phyloP scores from a whole-genome alignment of 2,329 filamentous ascomycete species.

The Parascedosporium putredinis region DNA sequence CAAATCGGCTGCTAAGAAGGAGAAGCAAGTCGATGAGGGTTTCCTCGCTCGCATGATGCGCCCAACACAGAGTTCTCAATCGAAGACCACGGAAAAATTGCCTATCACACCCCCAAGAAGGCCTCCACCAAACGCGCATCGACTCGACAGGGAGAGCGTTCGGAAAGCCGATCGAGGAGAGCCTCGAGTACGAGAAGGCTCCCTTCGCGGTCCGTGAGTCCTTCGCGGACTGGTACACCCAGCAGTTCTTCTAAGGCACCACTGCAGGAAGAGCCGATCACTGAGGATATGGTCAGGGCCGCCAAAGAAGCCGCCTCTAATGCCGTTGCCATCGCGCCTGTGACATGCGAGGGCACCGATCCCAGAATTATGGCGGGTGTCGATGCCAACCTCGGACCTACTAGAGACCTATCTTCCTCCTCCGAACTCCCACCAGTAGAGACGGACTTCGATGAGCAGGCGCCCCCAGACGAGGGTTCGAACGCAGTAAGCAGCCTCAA shows the following conservation, averaged over 20 bases:
- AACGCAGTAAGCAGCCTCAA: too few species aligned
- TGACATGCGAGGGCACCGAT: constrained; percentile 4
- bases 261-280: not conserved
- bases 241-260: not conserved
- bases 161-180: constrained; percentile 5
- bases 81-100: constrained; percentile 55
- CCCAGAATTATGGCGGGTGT: not conserved
- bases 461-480: too few species aligned
- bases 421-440: too few species aligned
- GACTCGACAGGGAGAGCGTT: constrained; percentile 6
- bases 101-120: constrained; percentile 39
- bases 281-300: constrained; percentile 5
- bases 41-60: constrained; percentile 78
- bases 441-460: too few species aligned
- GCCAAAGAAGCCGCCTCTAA: not conserved
- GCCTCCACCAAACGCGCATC: constrained; percentile 10
- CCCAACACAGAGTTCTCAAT: constrained; percentile 59
- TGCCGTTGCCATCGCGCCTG: not conserved
- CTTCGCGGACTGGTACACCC: not conserved
- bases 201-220: constrained; percentile 3
- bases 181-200: constrained; percentile 15
- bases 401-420: too few species aligned
- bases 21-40: constrained; percentile 52
- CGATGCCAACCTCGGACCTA: not conserved
- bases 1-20: constrained; percentile 34